Percentiles rank a stretch among this genome's conserved stretches.
These are phyloP conservation scores for Nicotiana otophora DNA, from an alignment of 257 asterid species.

Conservation along the genomic window DNA sequence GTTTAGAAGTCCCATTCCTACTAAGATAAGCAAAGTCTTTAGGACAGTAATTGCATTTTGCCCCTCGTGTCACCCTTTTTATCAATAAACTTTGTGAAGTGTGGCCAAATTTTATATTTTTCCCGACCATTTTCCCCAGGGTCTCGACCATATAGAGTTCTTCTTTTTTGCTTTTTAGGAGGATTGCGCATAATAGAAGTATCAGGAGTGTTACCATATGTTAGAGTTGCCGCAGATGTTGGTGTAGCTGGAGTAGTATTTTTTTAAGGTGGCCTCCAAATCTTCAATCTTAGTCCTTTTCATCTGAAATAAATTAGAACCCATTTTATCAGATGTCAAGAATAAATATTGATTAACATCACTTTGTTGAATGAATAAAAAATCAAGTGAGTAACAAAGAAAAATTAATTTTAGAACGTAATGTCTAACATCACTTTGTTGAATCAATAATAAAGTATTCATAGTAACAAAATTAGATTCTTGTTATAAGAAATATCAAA, in stretches of 20 bases:
- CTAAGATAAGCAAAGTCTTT: not conserved
- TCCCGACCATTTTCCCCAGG: not conserved
- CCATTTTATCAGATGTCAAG: no score
- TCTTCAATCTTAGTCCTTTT: not conserved
- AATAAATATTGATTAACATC: no score
- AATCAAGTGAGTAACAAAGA: no score
- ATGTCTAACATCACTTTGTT: no score
- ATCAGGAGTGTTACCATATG: not conserved
- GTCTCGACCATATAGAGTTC: not conserved
- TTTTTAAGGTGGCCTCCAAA: not conserved
- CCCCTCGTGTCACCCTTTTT: not conserved
- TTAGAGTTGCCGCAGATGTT: not conserved
- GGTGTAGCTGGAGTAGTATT: not conserved
- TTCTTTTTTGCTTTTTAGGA: not conserved
- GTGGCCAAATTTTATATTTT: not conserved
- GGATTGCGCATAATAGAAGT: not conserved
- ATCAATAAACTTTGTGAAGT: not conserved
- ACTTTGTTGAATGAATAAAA: no score
- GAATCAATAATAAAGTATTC: no score
- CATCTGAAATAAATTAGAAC: no score
- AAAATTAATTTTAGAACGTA: no score
- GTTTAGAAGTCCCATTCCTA: not conserved
- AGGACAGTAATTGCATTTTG: not conserved
- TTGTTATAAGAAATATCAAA: no score
- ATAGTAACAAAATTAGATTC: no score